Evolutionary conservation across 495 filamentous ascomycete genomes (phyloP).

Genomic region (Podospora sp.): DNA sequence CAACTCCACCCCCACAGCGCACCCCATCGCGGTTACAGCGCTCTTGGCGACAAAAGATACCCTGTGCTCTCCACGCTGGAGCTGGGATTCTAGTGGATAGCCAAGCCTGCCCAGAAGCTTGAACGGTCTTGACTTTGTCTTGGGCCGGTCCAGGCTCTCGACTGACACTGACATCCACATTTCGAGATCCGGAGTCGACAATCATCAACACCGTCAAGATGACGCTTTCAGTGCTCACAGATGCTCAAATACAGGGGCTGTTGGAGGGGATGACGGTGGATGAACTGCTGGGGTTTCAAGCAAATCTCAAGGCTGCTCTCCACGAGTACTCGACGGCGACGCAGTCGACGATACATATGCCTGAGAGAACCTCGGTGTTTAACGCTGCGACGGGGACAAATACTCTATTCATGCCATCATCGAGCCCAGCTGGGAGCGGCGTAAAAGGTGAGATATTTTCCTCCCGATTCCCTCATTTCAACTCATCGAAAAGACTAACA

Average conservation of each 20-base stretch:
- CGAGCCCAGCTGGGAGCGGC: constrained; percentile 47
- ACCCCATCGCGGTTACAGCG: not conserved
- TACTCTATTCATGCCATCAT: constrained; percentile 91
- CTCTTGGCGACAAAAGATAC: too few species aligned
- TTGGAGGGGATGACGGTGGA: constrained; percentile 71
- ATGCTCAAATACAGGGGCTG: constrained; percentile 66
- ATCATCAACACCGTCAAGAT: constrained; percentile 42
- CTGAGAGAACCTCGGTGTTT: constrained; percentile 71
- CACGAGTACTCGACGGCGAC: constrained; percentile 80
- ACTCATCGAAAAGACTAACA: constrained; percentile 7
- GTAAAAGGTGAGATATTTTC: constrained; percentile 48
- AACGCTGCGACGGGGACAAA: constrained; percentile 68
- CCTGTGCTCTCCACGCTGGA: too few species aligned
- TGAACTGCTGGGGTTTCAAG: constrained; percentile 67
- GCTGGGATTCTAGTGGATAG: not conserved
- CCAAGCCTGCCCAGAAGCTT: not conserved
- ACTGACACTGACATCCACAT: not conserved
- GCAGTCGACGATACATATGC: constrained; percentile 64
- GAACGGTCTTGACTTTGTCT: not conserved
- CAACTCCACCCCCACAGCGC: not conserved
- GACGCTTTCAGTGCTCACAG: constrained; percentile 77
- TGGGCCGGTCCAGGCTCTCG: not conserved
- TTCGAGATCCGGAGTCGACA: not conserved
- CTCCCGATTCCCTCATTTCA: not conserved
- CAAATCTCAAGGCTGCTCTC: constrained; percentile 70